Conservation (phyloP, 441 rosid genomes). For the Erodium chrysanthum region DNA sequence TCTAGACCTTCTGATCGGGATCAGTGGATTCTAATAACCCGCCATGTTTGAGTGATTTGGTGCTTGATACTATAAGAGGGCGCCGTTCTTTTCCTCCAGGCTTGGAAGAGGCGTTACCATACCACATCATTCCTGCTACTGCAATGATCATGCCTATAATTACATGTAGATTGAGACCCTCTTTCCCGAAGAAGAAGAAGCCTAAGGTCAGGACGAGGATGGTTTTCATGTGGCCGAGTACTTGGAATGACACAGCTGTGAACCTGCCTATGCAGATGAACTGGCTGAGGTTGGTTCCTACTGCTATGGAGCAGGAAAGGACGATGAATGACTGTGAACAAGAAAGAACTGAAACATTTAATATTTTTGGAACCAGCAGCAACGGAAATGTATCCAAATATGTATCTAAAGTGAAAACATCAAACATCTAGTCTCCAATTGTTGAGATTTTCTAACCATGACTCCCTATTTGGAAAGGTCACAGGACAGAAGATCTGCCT, state of each 20-base stretch:
- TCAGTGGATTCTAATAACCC: constrained; percentile 33
- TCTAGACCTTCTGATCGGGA: constrained; percentile 56
- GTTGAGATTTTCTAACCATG: no score
- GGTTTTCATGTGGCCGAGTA: constrained; percentile 96
- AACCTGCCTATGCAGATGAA: constrained; percentile 95
- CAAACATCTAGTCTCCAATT: no score
- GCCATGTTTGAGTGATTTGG: not conserved
- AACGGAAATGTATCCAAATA: not conserved
- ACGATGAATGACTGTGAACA: constrained; percentile 58
- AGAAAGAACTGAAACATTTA: constrained; percentile 17
- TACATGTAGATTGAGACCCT: constrained; percentile 79
- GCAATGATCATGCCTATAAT: constrained; percentile 87
- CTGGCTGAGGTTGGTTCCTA: constrained; percentile 94
- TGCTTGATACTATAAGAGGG: not conserved
- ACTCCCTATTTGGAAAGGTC: no score
- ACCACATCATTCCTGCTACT: constrained; percentile 84
- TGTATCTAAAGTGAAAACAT: no score
- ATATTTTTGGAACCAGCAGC: not conserved
- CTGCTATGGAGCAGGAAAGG: constrained; percentile 74
- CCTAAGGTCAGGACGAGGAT: constrained; percentile 78
- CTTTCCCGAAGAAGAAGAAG: constrained; percentile 79
- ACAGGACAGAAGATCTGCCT: no score
- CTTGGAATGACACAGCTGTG: constrained; percentile 92
- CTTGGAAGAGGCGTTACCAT: constrained; percentile 77
- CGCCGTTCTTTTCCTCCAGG: constrained; percentile 82